phyloP scores from a whole-genome alignment of 176 grass and related monocot species.

The Ensete glaucum region DNA sequence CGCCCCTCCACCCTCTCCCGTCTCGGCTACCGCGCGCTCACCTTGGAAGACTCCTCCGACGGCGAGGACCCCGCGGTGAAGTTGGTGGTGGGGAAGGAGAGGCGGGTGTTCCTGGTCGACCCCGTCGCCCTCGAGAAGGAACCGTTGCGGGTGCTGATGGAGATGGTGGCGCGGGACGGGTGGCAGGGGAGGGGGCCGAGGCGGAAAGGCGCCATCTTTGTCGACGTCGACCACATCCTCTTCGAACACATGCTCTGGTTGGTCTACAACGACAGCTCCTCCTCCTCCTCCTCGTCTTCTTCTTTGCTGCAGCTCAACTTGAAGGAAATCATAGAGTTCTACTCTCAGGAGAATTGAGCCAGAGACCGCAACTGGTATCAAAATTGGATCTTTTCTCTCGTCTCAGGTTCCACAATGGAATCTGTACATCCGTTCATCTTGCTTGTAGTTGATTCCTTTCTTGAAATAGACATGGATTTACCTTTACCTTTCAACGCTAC shows the following conservation, averaged over 20 bases:
- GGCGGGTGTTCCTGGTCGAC: conserved; percentile 70
- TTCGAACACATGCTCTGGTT: conserved; percentile 79
- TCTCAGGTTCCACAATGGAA: neutral
- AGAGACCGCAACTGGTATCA: neutral
- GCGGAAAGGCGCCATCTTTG: conserved; percentile 16
- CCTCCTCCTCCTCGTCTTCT: neutral
- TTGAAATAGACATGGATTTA: neutral
- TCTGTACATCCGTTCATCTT: neutral
- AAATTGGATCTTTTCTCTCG: neutral
- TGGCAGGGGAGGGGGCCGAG: conserved; percentile 23
- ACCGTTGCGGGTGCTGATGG: conserved; percentile 73
- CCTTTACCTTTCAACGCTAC: neutral
- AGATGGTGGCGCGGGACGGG: conserved; percentile 37
- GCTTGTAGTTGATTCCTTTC: neutral
- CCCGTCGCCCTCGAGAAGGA: conserved; percentile 76
- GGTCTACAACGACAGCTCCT: conserved; percentile 1
- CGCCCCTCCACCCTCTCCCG: conserved; percentile 30
- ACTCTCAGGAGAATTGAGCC: conserved; percentile 57
- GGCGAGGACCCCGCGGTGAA: conserved; percentile 25
- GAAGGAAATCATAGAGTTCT: conserved; percentile 97
- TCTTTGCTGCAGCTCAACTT: conserved; percentile 59
- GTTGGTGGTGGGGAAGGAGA: conserved; percentile 92
- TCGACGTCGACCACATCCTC: conserved; percentile 47
- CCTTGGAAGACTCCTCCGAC: neutral
- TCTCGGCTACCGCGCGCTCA: conserved; percentile 56